phyloP scores from a whole-genome alignment of 176 grass and related monocot species.

The Cocos nucifera region DNA sequence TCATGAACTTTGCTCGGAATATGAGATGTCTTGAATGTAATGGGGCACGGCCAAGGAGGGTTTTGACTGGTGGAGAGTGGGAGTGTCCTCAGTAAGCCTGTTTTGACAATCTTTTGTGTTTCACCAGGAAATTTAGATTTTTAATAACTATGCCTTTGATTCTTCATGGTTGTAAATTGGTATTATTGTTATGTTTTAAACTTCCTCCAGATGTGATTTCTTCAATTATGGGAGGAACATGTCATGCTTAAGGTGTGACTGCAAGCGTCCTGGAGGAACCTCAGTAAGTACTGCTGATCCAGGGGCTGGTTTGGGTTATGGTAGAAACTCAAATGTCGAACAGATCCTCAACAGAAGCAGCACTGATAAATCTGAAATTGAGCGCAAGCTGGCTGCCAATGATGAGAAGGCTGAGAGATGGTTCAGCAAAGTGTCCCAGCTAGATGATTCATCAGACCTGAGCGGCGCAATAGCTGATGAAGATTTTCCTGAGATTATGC shows the following conservation, averaged over 20 bases:
- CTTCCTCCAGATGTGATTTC: conserved; percentile 64
- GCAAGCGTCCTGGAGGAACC: conserved; percentile 46
- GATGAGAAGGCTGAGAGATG: conserved; percentile 71
- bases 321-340: conserved; percentile 28
- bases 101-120: conserved; percentile 4
- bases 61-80: conserved; percentile 78
- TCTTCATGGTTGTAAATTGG: too few relatives aligned
- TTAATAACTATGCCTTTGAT: too few relatives aligned
- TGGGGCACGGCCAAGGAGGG: conserved; percentile 59
- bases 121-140: conserved; percentile 1
- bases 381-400: conserved; percentile 49
- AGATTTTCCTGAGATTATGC: conserved; percentile 80
- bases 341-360: conserved; percentile 50
- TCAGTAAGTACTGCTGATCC: conserved; percentile 23
- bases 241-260: conserved; percentile 85
- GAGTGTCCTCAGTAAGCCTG: conserved; percentile 86
- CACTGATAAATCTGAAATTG: conserved; percentile 47
- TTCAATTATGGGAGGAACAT: conserved; percentile 82
- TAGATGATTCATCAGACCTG: conserved; percentile 49
- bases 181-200: too few relatives aligned
- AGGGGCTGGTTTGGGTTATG: conserved; percentile 21
- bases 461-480: conserved; percentile 47
- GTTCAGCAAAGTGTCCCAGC: conserved; percentile 69
- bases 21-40: conserved; percentile 76
- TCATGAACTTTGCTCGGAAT: conserved; percentile 94